Conservation (phyloP, 2,329 filamentous ascomycete genomes). For the Paecilomyces fulvus region DNA sequence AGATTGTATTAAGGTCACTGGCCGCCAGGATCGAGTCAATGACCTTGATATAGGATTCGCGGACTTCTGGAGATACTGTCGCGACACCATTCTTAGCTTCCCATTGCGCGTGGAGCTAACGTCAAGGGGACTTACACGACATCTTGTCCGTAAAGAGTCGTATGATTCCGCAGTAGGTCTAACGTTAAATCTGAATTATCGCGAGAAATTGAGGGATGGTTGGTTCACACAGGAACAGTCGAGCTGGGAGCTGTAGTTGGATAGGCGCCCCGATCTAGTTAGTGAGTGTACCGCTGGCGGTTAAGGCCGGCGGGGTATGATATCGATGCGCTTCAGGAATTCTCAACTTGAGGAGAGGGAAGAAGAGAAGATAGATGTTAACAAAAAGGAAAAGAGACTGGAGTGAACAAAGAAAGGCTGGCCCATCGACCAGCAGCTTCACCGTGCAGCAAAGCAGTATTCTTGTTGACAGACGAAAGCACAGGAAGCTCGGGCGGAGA, state of each 20-base stretch:
- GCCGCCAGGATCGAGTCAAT: constrained; percentile 55
- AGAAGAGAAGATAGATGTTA: constrained; percentile 3
- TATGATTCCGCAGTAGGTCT: background rate
- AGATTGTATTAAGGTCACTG: constrained; percentile 56
- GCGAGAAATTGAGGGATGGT: background rate
- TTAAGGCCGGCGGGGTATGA: constrained; percentile 31
- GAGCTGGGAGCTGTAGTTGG: constrained; percentile 13
- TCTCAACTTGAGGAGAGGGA: constrained; percentile 5
- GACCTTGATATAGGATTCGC: constrained; percentile 46
- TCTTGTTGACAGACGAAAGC: background rate
- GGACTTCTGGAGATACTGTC: constrained; percentile 42
- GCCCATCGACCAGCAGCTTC: background rate
- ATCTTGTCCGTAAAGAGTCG: constrained; percentile 16
- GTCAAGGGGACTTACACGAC: constrained; percentile 25
- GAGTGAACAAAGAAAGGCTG: constrained; percentile 3
- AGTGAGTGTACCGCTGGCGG: constrained; percentile 23
- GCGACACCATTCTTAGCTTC: constrained; percentile 6
- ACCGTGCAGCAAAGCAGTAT: background rate
- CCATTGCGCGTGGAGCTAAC: background rate
- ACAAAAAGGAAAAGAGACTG: constrained; percentile 3
- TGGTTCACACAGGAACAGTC: background rate
- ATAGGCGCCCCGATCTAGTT: constrained; percentile 6
- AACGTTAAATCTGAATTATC: background rate
- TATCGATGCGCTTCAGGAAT: background rate
- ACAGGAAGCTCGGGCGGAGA: constrained; percentile 3